Evolutionary conservation across 2,329 filamentous ascomycete genomes (phyloP), one percentile per base, ranked within the genome.

Genomic region (Dactylella cylindrospora): DNA sequence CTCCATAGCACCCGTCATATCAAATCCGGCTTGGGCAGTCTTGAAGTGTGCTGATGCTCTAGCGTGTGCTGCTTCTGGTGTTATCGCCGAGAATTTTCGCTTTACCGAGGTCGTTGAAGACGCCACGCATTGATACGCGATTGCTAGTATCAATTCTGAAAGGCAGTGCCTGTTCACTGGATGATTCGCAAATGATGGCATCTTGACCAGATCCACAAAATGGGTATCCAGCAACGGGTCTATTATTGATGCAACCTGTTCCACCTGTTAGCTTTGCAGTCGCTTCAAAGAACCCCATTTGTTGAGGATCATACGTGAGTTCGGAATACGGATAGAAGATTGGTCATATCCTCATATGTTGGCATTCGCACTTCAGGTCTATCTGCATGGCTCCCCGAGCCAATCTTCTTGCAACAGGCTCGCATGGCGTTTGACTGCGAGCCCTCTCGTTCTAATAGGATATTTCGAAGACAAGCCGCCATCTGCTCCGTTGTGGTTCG

Each of bases 401-500:
- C 46, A 13, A 20, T 45, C 36, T 52, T 60, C 32, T 46, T 52
- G 26, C 54, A 60, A 15, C 54, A 60, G 9, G 54, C 54, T n/a
- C 54, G 39, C 23, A 35, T 15, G 1, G 22, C 22, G 3, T 12
- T 22, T 10, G 33, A 5, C 7, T 33, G 25, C 2, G 40, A 35
- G 5, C 46, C 40, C n/a, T 52, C 54, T 9, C 46, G 32, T 25
- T 60, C 54, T 7, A 60, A 31, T 10, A 60, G 40, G 19, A 60
- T 60, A 17, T 39, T 35, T 4, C 54, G 32, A n/a, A 60, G 45
- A 29, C 39, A 51, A 12, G 46, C 46, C 10, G 54, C 54, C 54
- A 60, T 60, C 15, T 60, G 54, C 31, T 60, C 54, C 13, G 54
- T 60, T 1, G 40, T 60, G 3, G 54, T 60, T 26, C 54, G n/a